Base-by-base conservation (phyloP, 2,329 filamentous ascomycete species). In the Xylaria sp. region DNA sequence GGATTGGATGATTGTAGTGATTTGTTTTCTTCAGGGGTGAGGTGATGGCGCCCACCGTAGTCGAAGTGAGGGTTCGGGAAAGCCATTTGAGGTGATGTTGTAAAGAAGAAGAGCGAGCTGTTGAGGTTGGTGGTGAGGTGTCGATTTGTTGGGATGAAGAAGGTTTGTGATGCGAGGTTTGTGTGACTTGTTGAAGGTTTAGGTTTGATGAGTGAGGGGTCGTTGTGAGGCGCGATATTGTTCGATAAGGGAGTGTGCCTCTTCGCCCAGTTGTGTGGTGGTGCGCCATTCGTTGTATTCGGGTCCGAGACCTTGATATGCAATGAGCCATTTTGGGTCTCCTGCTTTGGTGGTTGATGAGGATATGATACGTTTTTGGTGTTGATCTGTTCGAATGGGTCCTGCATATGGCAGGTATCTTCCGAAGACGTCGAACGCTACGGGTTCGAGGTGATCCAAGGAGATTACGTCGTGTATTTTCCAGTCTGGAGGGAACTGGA, bases 381-480 rank as follows among this genome's bases (percentile, higher is more conserved):
- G 18, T 10, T 50, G 9, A 11, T 18, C 19, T 2, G 19, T 10
- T 2, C 48, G 48, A 18, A 50, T 50, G 8, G 48, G 48, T 2
- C 48, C 55, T 1, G 37, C 30, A 3, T 37, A 39, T 30, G 55
- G 55, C 2, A 57, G 48, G 9, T 34, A 30, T 19, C 55, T 6
- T 2, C 55, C 55, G 35, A 39, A 57, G n/a, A 19, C 13, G 19
- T 57, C 55, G 34, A 57, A 57, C 2, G 23, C 37, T 1, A 39
- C 35, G 2, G 55, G 55, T 49, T 57, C 55, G n/a, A 57, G 48
- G 18, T 57, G 49, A 11, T 57, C 55, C 2, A 57, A 2, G 30
- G 55, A 52, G n/a, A 57, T 52, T 7, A 57, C 55, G 13, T 57
- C 48, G 55, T 57, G 55, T 0, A 57, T 57, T 18, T 18, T 44